Evolutionary conservation across 192 early-diverging fungal genomes (phyloP), one percentile per base, ranked within the genome.

Genomic region (Coemansia aciculifera): DNA sequence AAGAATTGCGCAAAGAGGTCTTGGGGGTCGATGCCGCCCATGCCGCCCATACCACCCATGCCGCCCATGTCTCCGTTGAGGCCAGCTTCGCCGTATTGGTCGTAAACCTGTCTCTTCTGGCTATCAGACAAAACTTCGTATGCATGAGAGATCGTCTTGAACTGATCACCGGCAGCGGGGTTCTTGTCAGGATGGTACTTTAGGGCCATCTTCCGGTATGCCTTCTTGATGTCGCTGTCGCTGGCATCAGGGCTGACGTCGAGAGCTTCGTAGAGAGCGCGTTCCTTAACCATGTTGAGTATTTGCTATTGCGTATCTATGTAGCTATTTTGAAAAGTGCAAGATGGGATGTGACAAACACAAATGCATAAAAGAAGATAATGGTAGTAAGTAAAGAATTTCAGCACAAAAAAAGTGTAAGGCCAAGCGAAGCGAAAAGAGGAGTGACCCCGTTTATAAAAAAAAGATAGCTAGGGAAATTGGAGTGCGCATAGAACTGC

Each of bases 71-170:
- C 95, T 49, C 90, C 94, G 71, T 86, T 91, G 40, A 90, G 75
- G 36, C 95, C 95, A 19, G 95, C 94, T 71, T 96, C 93, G 59
- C 96, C 95, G 66, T 88, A 96, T 59, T 85, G 85, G 78, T 99
- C 96, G 78, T 99, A 99, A 64, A 91, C 75, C 51, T 92, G 86
- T 23, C 96, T 86, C 84, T 96, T 97, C 48, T 98, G 84, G 57
- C 79, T 9, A 75, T 99, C 98, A 11, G 93, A 93, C 19, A 99
- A 90, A 69, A 99, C 86, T 76, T 98, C 96, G 80, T 97, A 99
- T 3, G 98, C 96, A 72, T 97, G 94, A 64, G 93, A 94, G 78
- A 99, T 96, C 63, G 98, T 96, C 86, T 98, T 96, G 88, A 99
- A 99, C 76, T 90, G 89, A 36, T 96, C 94, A 52, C 87, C 91